Conservation (phyloP, 305 asterid genomes). For the Ilex paraguariensis region DNA sequence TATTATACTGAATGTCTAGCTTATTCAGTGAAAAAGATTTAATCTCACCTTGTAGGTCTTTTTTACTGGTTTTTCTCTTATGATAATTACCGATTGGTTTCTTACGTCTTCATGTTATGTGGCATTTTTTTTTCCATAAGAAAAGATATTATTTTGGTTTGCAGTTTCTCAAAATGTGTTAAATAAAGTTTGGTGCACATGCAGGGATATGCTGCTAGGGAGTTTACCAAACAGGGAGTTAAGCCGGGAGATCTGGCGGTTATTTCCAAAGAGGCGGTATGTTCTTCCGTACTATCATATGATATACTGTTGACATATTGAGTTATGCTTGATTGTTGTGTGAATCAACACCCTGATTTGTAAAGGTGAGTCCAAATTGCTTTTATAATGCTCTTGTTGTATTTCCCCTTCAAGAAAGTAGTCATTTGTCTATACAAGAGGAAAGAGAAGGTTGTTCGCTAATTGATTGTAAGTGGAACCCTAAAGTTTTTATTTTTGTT, state of each 20-base stretch:
- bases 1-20: not conserved
- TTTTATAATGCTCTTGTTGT: no score
- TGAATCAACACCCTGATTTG: no score
- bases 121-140: not conserved
- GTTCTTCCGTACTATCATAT: slow-evolving; percentile 15
- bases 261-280: slow-evolving; percentile 91
- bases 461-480: no score
- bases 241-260: slow-evolving; percentile 81
- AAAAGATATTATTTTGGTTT: not conserved
- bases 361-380: no score
- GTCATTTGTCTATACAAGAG: no score
- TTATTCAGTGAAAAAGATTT: not conserved
- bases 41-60: not conserved
- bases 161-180: not conserved
- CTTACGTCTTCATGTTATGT: not conserved
- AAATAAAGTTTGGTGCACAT: slow-evolving; percentile 9
- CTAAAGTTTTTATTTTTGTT: no score
- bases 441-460: no score
- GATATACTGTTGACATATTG: not conserved
- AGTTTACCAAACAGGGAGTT: slow-evolving; percentile 83
- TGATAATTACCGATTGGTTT: not conserved
- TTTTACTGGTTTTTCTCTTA: not conserved
- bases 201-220: slow-evolving; percentile 98
- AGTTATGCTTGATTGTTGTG: no score
- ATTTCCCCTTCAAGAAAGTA: no score